Percentiles rank a stretch among this genome's conserved stretches.
Evolutionary conservation across 768 basidiomycete genomes (phyloP).

Genomic region (Suillus subalutaceus): DNA sequence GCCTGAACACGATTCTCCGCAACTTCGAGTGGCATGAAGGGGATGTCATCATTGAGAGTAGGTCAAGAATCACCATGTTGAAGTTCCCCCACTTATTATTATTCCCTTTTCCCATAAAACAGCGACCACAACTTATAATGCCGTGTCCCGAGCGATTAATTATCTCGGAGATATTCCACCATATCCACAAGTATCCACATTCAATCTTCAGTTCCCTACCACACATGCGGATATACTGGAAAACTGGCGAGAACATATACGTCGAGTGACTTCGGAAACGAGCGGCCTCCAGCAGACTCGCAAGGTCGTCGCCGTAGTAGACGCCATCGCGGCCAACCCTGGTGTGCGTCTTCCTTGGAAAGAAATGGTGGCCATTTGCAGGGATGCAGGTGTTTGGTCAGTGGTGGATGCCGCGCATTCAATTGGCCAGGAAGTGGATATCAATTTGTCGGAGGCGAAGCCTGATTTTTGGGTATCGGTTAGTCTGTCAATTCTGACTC

Average conservation of each 20-base stretch:
- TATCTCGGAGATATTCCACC: constrained; percentile 59
- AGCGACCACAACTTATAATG: constrained; percentile 63
- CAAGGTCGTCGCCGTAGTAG: constrained; percentile 70
- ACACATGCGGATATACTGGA: constrained; percentile 59
- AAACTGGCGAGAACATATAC: constrained; percentile 44
- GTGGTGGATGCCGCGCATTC: constrained; percentile 83
- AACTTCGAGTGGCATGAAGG: constrained; percentile 70
- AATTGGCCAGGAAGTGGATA: constrained; percentile 68
- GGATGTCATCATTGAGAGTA: constrained; percentile 69
- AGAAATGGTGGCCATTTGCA: constrained; percentile 65
- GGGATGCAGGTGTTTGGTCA: constrained; percentile 61
- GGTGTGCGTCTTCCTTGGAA: constrained; percentile 72
- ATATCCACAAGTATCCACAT: constrained; percentile 50
- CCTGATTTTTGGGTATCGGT: constrained; percentile 86
- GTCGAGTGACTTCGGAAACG: constrained; percentile 27
- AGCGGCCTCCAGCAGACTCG: constrained; percentile 27
- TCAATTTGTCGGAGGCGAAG: constrained; percentile 54
- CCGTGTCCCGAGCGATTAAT: constrained; percentile 53
- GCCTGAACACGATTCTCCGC: constrained; percentile 62
- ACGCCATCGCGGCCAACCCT: constrained; percentile 65
- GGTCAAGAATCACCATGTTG: constrained; percentile 23
- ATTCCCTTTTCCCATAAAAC: background rate
- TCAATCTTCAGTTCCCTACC: constrained; percentile 58
- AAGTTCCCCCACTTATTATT: background rate
- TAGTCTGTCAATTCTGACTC: constrained; percentile 21